A percentile compares a stretch with the other conserved stretches of the same genome.
Evolutionary conservation across 257 asterid genomes (phyloP).

Genomic region (Striga asiatica): DNA sequence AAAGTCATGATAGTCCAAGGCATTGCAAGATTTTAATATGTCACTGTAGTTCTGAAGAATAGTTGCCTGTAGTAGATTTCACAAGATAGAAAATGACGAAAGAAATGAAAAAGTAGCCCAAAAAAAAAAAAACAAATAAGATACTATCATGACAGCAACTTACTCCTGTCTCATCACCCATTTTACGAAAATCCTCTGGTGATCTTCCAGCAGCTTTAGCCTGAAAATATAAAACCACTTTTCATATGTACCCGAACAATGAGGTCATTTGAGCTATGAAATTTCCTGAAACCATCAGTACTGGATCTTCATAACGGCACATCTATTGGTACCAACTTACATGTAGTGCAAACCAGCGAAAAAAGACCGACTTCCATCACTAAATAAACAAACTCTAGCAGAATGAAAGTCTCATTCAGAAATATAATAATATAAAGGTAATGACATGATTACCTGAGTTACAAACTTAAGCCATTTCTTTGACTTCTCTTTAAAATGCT

Average conservation of each 20-base stretch:
- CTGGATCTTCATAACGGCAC: neutral
- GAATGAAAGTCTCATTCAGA: neutral
- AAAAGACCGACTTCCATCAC: neutral
- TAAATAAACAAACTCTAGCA: slow-evolving; percentile 8
- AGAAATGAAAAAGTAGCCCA: slow-evolving; percentile 11
- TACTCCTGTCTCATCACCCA: slow-evolving; percentile 75
- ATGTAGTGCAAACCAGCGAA: neutral
- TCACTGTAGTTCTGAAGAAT: slow-evolving; percentile 63
- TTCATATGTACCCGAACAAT: neutral
- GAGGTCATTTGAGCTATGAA: slow-evolving; percentile 13
- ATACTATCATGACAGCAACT: slow-evolving; percentile 17
- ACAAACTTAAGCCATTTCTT: slow-evolving; percentile 94
- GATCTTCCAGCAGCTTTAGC: slow-evolving; percentile 88
- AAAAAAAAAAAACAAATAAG: slow-evolving; percentile 7
- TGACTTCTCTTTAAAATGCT: slow-evolving; percentile 71
- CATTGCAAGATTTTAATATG: slow-evolving; percentile 82
- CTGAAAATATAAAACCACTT: slow-evolving; percentile 23
- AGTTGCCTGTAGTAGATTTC: slow-evolving; percentile 48
- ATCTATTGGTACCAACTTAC: neutral
- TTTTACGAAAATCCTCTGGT: slow-evolving; percentile 51
- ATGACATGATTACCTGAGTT: slow-evolving; percentile 41
- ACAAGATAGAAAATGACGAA: slow-evolving; percentile 17
- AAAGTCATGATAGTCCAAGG: slow-evolving; percentile 91
- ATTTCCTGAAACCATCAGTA: slow-evolving; percentile 8
- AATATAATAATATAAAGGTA: neutral